Percentiles rank a stretch among this genome's conserved stretches.
These are phyloP conservation scores for Trichocladium uniseriatum DNA, from an alignment of 495 filamentous ascomycete genomes.

Conservation along the genomic window DNA sequence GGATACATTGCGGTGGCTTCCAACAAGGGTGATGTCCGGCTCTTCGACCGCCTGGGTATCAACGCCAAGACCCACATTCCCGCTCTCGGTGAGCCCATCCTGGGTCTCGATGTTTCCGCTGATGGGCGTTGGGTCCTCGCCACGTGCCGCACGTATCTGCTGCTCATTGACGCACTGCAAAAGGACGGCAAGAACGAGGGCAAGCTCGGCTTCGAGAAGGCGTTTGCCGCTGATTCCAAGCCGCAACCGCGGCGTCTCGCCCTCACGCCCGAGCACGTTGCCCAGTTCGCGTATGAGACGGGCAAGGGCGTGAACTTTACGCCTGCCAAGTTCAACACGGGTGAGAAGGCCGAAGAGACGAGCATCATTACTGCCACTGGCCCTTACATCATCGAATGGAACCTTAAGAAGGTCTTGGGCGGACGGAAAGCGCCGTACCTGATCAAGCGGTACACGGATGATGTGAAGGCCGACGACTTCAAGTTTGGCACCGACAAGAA, in stretches of 20 bases:
- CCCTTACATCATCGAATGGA: constrained; percentile 96
- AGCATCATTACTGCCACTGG: constrained; percentile 96
- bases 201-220: constrained; percentile 92
- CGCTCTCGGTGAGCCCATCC: constrained; percentile 88
- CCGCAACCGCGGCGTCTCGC: constrained; percentile 87
- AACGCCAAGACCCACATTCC: constrained; percentile 97
- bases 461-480: constrained; percentile 99
- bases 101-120: constrained; percentile 87
- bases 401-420: constrained; percentile 71
- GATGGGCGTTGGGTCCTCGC: constrained; percentile 93
- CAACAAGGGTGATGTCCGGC: constrained; percentile 92
- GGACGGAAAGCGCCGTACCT: constrained; percentile 80
- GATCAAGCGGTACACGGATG: constrained; percentile 91
- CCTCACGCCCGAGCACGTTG: constrained; percentile 79
- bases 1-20: constrained; percentile 94
- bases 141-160: constrained; percentile 88
- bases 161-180: constrained; percentile 85
- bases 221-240: constrained; percentile 86
- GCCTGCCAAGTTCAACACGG: constrained; percentile 86
- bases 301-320: constrained; percentile 80
- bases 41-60: constrained; percentile 93
- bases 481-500: constrained; percentile 94
- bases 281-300: constrained; percentile 94
- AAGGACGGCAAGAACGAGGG: constrained; percentile 93
- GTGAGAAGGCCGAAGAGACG: constrained; percentile 66